phyloP scores from a whole-genome alignment of 345 rosid genomes.

The Corymbia maculata region DNA sequence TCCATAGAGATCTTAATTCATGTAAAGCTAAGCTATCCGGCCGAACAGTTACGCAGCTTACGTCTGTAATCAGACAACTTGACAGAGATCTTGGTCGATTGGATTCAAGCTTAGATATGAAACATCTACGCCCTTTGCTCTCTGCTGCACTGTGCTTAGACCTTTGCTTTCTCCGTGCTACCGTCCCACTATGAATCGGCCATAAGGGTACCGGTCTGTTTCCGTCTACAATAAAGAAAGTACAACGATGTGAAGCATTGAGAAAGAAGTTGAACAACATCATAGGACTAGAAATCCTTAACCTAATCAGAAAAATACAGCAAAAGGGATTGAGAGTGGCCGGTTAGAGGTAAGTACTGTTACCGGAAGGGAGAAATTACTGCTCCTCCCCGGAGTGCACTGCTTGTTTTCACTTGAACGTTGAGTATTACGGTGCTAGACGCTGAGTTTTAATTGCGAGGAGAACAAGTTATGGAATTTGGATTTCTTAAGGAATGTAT shows the following conservation, averaged over 20 bases:
- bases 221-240: not conserved
- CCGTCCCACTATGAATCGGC: not conserved
- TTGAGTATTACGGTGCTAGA: not conserved
- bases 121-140: not conserved
- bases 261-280: not conserved
- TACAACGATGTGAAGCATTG: not conserved
- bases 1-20: not conserved
- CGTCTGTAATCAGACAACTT: no score
- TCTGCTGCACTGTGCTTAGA: fast-evolving
- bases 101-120: not conserved
- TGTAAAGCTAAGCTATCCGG: not conserved
- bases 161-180: not conserved
- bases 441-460: not conserved
- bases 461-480: not conserved
- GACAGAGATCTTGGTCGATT: not conserved
- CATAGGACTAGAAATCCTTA: not conserved
- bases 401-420: not conserved
- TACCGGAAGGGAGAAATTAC: not conserved
- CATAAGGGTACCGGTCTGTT: not conserved
- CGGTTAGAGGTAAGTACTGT: not conserved
- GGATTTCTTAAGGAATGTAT: not conserved
- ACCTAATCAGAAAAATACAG: not conserved
- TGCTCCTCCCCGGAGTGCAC: not conserved
- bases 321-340: not conserved
- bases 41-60: not conserved